A percentile compares a stretch with the other conserved stretches of the same genome.
phyloP scores from a whole-genome alignment of 768 basidiomycete species.

The Zangia roseola region DNA sequence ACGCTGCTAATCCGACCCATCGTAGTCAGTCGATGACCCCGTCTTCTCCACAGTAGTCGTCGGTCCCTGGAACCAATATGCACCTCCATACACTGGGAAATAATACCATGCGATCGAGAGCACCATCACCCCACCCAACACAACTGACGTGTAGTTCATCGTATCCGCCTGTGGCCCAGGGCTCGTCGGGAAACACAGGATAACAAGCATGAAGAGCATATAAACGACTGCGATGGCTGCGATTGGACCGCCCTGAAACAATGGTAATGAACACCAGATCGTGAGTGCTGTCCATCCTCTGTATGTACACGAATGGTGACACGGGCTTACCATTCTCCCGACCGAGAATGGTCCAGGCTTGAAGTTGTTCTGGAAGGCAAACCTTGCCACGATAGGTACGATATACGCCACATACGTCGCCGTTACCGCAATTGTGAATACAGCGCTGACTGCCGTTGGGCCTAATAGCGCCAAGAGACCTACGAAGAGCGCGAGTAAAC shows the following conservation, averaged over 20 bases:
- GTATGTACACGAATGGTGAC: too few species aligned
- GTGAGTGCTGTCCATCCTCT: too few species aligned
- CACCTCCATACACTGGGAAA: constrained; percentile 67
- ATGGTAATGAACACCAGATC: too few species aligned
- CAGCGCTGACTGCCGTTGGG: constrained; percentile 50
- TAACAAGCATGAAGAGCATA: constrained; percentile 62
- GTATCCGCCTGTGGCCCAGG: constrained; percentile 41
- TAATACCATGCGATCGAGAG: constrained; percentile 64
- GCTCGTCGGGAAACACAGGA: constrained; percentile 60
- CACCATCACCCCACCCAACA: constrained; percentile 55
- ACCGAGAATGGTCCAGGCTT: constrained; percentile 46
- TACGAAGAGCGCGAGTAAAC: constrained; percentile 40
- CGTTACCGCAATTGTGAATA: constrained; percentile 48
- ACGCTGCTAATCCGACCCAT: too few species aligned
- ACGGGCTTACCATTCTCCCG: constrained; percentile 36
- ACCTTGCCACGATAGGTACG: constrained; percentile 48
- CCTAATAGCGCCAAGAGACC: constrained; percentile 56
- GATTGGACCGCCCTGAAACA: constrained; percentile 48
- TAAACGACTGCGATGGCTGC: constrained; percentile 53
- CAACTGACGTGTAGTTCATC: constrained; percentile 75
- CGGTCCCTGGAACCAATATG: constrained; percentile 71
- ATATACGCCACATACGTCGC: constrained; percentile 44
- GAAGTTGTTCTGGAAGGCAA: constrained; percentile 43
- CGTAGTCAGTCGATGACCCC: neutral
- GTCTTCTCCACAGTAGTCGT: constrained; percentile 38